Percentiles rank a stretch among this genome's conserved stretches.
Evolutionary conservation across 768 basidiomycete species (phyloP).

Genomic region (Suillus ampliporus): DNA sequence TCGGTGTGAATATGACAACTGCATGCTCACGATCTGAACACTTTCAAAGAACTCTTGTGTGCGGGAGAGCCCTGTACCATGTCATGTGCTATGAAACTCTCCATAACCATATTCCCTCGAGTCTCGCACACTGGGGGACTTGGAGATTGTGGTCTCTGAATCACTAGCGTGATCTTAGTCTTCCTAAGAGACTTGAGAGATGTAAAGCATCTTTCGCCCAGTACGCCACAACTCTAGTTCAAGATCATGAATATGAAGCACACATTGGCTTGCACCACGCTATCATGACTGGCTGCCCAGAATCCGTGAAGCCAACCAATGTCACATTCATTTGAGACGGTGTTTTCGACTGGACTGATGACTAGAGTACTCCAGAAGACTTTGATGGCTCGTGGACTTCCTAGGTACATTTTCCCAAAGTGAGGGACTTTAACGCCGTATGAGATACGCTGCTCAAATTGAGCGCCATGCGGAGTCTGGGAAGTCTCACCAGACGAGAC

Average conservation of each 20-base stretch:
- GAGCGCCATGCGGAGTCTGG: conserved; percentile 7
- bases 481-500: not conserved
- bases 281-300: conserved; percentile 3
- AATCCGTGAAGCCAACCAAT: conserved; percentile 1
- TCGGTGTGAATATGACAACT: not conserved
- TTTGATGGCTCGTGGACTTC: conserved; percentile 13
- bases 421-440: conserved; percentile 5
- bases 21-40: not conserved
- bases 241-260: not conserved
- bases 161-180: not conserved
- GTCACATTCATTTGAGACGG: conserved; percentile 1
- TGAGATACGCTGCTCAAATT: conserved; percentile 12
- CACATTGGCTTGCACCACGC: conserved; percentile 8
- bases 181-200: not conserved
- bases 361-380: not conserved
- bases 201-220: not conserved
- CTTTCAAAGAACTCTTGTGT: conserved; percentile 3
- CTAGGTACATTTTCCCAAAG: not conserved
- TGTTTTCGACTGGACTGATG: not conserved
- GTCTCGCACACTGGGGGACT: not conserved
- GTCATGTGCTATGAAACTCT: not conserved
- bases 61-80: conserved; percentile 3
- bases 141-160: not conserved
- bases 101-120: not conserved
- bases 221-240: not conserved